A percentile compares a stretch with the other conserved stretches of the same genome.
These are phyloP conservation scores for Neurospora discreta DNA, from an alignment of 495 filamentous ascomycete genomes.

Conservation along the genomic window DNA sequence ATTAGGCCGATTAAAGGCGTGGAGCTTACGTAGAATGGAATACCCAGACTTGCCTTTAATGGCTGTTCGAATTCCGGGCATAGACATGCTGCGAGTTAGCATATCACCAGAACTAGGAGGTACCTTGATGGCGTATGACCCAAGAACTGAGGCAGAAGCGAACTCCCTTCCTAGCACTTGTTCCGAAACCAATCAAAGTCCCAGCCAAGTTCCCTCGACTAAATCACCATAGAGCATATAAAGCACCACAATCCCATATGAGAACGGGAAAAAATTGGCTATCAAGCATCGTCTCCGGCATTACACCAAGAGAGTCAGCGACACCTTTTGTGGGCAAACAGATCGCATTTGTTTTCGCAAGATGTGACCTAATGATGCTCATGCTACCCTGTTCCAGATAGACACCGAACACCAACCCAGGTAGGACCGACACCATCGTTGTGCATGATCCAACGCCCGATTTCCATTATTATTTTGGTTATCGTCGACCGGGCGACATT, in stretches of 20 bases:
- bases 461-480: slow-evolving; percentile 5
- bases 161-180: neutral
- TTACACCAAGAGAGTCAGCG: slow-evolving; percentile 57
- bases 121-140: neutral
- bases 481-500: slow-evolving; percentile 10
- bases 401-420: slow-evolving; percentile 31
- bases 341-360: slow-evolving; percentile 37
- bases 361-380: slow-evolving; percentile 37
- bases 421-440: neutral
- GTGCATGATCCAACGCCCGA: neutral
- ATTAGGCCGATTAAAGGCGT: neutral
- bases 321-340: slow-evolving; percentile 64
- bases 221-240: neutral
- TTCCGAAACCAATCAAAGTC: neutral
- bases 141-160: neutral
- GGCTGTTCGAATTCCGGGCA: neutral
- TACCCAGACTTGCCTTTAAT: neutral
- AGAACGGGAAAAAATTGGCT: slow-evolving; percentile 50
- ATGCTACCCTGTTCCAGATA: slow-evolving; percentile 31
- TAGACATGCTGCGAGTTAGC: neutral
- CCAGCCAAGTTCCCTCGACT: neutral
- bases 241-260: neutral
- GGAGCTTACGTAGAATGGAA: neutral
- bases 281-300: slow-evolving; percentile 75
- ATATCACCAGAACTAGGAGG: neutral